These are phyloP conservation scores for Aspergillus pseudotamarii DNA, from an alignment of 2,329 filamentous ascomycete species.

Conservation along the genomic window DNA sequence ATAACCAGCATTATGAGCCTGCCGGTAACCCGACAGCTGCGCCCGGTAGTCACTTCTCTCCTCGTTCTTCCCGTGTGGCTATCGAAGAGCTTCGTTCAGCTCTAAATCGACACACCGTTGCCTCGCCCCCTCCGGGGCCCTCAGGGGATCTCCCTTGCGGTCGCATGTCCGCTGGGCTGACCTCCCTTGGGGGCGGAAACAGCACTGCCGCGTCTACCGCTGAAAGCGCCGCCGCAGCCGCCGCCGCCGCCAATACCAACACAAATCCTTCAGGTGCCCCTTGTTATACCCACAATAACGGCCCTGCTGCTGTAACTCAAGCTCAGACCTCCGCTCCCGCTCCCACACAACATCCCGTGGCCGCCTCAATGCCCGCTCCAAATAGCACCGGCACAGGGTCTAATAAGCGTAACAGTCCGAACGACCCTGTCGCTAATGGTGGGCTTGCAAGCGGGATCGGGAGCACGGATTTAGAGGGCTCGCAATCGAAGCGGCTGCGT, in stretches of 20 bases:
- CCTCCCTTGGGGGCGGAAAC: conserved; percentile 35
- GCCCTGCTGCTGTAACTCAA: neutral
- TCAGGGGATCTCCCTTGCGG: conserved; percentile 38
- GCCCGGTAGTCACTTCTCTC: conserved; percentile 31
- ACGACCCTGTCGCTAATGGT: conserved; percentile 27
- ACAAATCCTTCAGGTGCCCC: conserved; percentile 11
- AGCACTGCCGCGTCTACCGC: conserved; percentile 24
- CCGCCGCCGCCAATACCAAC: conserved; percentile 9
- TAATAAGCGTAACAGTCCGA: conserved; percentile 40
- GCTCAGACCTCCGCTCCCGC: conserved; percentile 16
- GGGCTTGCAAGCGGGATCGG: conserved; percentile 23
- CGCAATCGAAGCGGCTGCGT: conserved; percentile 50
- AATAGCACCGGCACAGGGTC: conserved; percentile 27
- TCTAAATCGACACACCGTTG: conserved; percentile 42
- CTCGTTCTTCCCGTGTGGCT: conserved; percentile 39
- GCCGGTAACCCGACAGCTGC: conserved; percentile 25
- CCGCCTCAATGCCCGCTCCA: conserved; percentile 35
- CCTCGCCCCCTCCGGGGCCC: conserved; percentile 34
- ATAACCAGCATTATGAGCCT: conserved; percentile 36
- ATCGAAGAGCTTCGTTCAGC: conserved; percentile 46
- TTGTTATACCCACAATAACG: conserved; percentile 15
- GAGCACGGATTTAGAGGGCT: conserved; percentile 32
- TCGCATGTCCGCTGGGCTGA: conserved; percentile 38
- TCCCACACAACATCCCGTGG: conserved; percentile 20
- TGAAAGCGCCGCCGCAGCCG: conserved; percentile 21